Conservation (phyloP, 495 filamentous ascomycete genomes). For the Parmelia sp. region DNA sequence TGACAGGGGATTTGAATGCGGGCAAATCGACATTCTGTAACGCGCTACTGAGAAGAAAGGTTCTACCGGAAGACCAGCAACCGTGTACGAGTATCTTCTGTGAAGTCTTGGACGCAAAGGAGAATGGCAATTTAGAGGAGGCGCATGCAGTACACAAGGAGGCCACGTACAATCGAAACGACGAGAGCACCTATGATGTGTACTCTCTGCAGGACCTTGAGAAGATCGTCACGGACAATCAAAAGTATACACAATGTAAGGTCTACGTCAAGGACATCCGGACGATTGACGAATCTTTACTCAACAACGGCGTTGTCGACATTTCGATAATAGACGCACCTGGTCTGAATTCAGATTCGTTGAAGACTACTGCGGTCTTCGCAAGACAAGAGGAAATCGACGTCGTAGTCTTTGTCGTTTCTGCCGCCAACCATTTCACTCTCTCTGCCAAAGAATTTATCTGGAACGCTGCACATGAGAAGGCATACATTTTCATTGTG, state of each 20-base stretch:
- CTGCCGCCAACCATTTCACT: constrained; percentile 95
- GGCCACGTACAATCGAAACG: constrained; percentile 70
- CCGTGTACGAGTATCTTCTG: constrained; percentile 99
- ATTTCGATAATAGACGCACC: constrained; percentile 97
- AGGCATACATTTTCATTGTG: constrained; percentile 98
- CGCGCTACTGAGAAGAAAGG: constrained; percentile 81
- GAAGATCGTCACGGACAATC: constrained; percentile 80
- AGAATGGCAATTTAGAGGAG: constrained; percentile 86
- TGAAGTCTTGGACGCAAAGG: constrained; percentile 85
- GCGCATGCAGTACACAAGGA: constrained; percentile 90
- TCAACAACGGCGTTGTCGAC: constrained; percentile 96
- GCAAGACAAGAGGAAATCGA: constrained; percentile 97
- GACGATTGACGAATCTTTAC: constrained; percentile 82
- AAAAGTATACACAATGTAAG: constrained; percentile 87
- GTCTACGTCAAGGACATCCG: constrained; percentile 92
- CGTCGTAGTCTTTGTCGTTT: constrained; percentile 97
- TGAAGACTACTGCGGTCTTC: constrained; percentile 95
- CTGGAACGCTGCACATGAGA: constrained; percentile 87
- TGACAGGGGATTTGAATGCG: constrained; percentile 96
- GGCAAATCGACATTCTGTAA: constrained; percentile 99
- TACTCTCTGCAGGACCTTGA: constrained; percentile 71
- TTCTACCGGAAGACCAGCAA: constrained; percentile 93
- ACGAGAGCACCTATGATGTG: constrained; percentile 90
- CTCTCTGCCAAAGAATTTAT: constrained; percentile 96
- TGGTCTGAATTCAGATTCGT: constrained; percentile 87